Evolutionary conservation across 768 basidiomycete species (phyloP).

Genomic region (Kondoa subrosea): DNA sequence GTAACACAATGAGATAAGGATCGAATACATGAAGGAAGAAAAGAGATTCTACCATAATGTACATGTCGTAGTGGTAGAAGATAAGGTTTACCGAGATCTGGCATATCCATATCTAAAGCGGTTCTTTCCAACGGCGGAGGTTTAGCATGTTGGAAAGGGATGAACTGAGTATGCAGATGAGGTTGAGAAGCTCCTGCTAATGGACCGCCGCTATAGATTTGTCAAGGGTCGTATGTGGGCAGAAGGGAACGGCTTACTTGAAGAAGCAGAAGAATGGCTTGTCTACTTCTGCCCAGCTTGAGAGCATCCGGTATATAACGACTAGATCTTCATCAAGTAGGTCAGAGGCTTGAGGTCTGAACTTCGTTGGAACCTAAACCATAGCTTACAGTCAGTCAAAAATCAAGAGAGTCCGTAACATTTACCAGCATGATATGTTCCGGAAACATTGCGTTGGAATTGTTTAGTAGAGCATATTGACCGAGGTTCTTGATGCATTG

Average conservation of each 20-base stretch:
- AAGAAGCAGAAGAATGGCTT: slow-evolving; percentile 1
- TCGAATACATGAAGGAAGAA: too few species aligned
- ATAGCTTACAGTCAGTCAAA: not conserved
- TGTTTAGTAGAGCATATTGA: slow-evolving; percentile 1
- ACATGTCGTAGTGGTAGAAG: not conserved
- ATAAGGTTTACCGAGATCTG: not conserved
- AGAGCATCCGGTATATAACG: not conserved
- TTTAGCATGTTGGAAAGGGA: not conserved
- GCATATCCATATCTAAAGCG: not conserved
- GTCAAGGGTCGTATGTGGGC: not conserved
- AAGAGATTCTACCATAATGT: not conserved
- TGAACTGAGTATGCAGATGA: slow-evolving; percentile 2
- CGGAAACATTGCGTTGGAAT: not conserved
- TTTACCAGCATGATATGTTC: not conserved
- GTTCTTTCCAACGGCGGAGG: not conserved
- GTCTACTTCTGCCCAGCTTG: not conserved
- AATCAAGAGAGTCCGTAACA: not conserved
- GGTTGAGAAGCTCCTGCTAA: slow-evolving; percentile 3
- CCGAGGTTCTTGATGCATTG: slow-evolving; percentile 3
- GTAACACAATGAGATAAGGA: not conserved
- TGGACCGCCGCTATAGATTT: slow-evolving; percentile 1
- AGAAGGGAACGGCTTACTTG: not conserved
- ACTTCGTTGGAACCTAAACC: not conserved
- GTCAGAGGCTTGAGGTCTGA: slow-evolving; percentile 1
- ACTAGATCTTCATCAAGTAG: not conserved